Base-by-base conservation (phyloP, 2,329 filamentous ascomycete genomes). In the Sclerotinia glacialis region DNA sequence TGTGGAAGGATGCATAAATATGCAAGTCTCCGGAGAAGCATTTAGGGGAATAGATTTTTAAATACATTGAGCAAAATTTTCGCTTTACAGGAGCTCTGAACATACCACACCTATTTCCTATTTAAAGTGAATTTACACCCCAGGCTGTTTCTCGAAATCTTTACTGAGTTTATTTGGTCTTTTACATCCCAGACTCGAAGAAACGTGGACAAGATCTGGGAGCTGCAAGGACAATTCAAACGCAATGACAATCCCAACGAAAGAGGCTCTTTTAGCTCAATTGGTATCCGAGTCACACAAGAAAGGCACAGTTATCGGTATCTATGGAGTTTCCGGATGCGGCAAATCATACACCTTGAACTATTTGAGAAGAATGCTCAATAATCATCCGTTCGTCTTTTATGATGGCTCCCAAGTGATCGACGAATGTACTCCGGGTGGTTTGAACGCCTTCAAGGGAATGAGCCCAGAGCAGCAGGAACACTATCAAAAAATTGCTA, bases 321-420 rank as follows among this genome's bases (percentile, higher is more conserved):
- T 87, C 1, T 87, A 86, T 67, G 85, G 84, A 7, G 26, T 87
- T 47, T 76, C 83, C 1, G 84, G 83, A 0, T 81, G 74, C n/a
- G 85, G 85, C 5, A 87, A 87, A 72, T 79, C 82, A 0, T 78
- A 74, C 49, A 67, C 83, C 8, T 67, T 86, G 18, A 71, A 77
- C 0, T 56, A 80, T 11, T 71, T 87, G 7, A 54, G 7, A n/a
- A 76, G 77, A 55, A 5, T 73, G 1, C 23, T 75, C 2, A 74
- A 83, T 1, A 73, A 69, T 2, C 21, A 76, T 16, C 7, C 73
- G 0, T 85, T 83, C 69, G 34, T 49, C 0, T 85, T 84, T 69
- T 83, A 79, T 56, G 85, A 89, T 68, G 84, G 85, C 18, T 85
- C 83, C 0, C 72, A 80, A 5, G 72, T 80, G 23, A 82, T 89